Evolutionary conservation across 2,329 filamentous ascomycete species (phyloP), one percentile per base, ranked within the genome.

Genomic region (Colletotrichum destructivum): DNA sequence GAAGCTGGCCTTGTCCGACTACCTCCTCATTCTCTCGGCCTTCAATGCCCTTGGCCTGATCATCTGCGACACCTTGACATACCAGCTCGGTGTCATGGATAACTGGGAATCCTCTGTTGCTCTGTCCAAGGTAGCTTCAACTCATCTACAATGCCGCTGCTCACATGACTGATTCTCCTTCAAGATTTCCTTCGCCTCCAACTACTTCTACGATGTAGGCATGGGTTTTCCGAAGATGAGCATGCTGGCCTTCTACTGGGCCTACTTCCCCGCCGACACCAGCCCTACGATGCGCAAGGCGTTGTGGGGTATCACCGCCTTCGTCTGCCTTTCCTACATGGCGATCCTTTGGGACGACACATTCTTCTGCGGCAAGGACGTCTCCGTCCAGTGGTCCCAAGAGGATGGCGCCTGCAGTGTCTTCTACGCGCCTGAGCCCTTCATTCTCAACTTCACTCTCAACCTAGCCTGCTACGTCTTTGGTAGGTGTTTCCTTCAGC

Each of bases 211-310:
- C 73, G 79, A 81, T 57, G 77, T 81, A 3, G 79, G 79, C 7
- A 81, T 81, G 79, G 79, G 79, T 0, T 80, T 81, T 40, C 79
- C 79, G 4, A 81, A 81, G 62, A 73, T 81, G 71, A 81, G 79
- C 70, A 81, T 81, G 79, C 26, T 81, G 26, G 79, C 80, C 1
- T 81, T 81, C 62, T 81, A 81, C 71, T 81, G 79, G 79, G 76
- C 75, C 7, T 80, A 81, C 66, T 81, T 81, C 72, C 74, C 74
- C 9, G 68, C 74, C 15, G 70, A 75, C 3, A 76, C 76, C n/a
- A 76, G 76, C 46, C 62, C 74, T 0, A 59, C 23, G 15, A 79
- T 81, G 73, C 77, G 77, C 64, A 79, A 76, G 68, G 73, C 75
- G 6, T 57, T 81, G 2, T 80, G 76, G 21, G 77, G 74, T 2